Base-by-base conservation (phyloP, 2,329 filamentous ascomycete genomes). In the Orbilia oligospora region DNA sequence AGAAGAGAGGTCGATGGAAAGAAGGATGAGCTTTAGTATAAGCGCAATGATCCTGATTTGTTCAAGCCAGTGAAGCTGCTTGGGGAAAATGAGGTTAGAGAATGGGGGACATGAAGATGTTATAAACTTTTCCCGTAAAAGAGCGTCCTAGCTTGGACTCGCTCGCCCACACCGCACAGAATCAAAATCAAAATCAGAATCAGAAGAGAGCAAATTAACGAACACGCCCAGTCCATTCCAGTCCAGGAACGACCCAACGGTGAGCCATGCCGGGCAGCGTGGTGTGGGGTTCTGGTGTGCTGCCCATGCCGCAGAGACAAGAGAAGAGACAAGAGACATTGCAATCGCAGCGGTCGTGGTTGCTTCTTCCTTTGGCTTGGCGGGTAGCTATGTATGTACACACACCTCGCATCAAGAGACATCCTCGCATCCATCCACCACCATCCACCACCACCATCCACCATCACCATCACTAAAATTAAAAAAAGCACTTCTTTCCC, bases 81-180 rank as follows among this genome's bases (percentile, higher is more conserved):
- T 69, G 65, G 38, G 58, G 58, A 76, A 58, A 70, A 66, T 76
- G 72, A 70, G 72, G 72, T 76, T 71, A 70, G 72, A 70, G 66
- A 55, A 65, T 64, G 72, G 72, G 72, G 65, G 65, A 69, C 58
- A 66, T 73, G 65, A 70, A 66, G 72, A 71, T 48, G 65, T 76
- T 76, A 76, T 76, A 76, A 73, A 73, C 72, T 58, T 76, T 76
- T 76, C 24, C 41, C 27, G 44, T 48, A 49, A 53, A 68, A 44
- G 72, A 70, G 44, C 66, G 56, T 51, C 65, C 27, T 30, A 30
- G 27, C 6, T n/a, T 65, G 6, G 5, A 16, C 38, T 76, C 71
- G 72, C 72, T 44, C 48, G 18, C 36, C 41, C 58, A 12, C 48
- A 53, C 46, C n/a, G n/a, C n/a, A n/a, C n/a, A n/a, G n/a, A n/a